Percentiles rank a stretch among this genome's conserved stretches.
Conservation (phyloP, 176 grass and related monocot species). For the Eragrostis nindensis region DNA sequence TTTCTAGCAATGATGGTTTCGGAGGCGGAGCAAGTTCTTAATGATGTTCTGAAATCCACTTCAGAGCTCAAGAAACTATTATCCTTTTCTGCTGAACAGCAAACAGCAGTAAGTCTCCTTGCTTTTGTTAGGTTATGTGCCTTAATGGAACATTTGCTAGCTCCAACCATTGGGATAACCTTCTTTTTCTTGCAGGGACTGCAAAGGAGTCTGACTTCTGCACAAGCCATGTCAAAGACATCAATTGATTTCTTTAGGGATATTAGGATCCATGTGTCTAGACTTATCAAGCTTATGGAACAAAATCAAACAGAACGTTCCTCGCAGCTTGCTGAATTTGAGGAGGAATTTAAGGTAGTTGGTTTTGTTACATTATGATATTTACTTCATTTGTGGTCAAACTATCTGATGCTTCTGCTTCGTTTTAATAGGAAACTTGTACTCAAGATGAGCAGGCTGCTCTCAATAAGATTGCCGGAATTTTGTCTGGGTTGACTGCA, state of each 20-base stretch:
- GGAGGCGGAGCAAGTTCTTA: conserved; percentile 63
- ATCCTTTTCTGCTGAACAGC: conserved; percentile 59
- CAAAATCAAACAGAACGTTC: conserved; percentile 55
- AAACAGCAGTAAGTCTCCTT: conserved; percentile 57
- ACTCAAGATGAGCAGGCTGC: conserved; percentile 65
- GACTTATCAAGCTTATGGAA: conserved; percentile 53
- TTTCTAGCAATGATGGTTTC: conserved; percentile 69
- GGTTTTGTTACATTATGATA: conserved; percentile 4
- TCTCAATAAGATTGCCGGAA: conserved; percentile 61
- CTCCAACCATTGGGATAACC: neutral
- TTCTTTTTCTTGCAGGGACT: conserved; percentile 42
- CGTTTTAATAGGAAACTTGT: conserved; percentile 59
- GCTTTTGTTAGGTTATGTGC: conserved; percentile 8
- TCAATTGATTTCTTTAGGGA: conserved; percentile 59
- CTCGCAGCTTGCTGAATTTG: conserved; percentile 57
- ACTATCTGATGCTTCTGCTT: conserved; percentile 15
- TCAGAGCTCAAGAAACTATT: conserved; percentile 67
- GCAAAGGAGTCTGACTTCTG: conserved; percentile 67
- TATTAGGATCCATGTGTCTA: conserved; percentile 49
- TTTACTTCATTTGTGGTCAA: conserved; percentile 12
- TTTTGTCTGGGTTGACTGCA: conserved; percentile 63
- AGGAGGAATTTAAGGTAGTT: conserved; percentile 75
- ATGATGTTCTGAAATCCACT: conserved; percentile 59
- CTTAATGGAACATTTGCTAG: conserved; percentile 20
- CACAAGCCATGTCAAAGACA: conserved; percentile 75